A percentile compares a stretch with the other conserved stretches of the same genome.
Conservation (phyloP, 306 rosid genomes). For the Vigna reflexopilosa region DNA sequence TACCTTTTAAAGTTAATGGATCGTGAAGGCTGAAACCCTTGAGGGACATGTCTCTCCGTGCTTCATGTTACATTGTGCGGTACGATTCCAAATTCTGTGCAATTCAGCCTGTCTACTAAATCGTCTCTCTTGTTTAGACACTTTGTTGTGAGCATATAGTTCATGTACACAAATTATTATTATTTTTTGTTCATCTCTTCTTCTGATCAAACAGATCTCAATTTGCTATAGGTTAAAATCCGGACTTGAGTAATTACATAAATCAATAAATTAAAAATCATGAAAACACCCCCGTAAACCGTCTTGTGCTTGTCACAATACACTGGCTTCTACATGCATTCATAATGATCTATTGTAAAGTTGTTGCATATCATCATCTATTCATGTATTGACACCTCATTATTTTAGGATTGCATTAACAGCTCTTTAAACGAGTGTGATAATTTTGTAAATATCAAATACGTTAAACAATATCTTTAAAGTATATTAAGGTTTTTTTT, state of each 20-base stretch:
- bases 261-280: not conserved
- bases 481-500: not conserved
- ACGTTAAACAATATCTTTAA: not conserved
- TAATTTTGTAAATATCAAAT: not conserved
- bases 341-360: too few relatives aligned
- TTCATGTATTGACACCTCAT: not conserved
- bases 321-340: not conserved
- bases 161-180: not conserved
- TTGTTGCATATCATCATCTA: not conserved
- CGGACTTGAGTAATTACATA: not conserved
- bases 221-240: not conserved
- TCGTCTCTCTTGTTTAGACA: constrained; percentile 4
- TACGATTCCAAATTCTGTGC: constrained; percentile 27
- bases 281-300: not conserved
- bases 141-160: constrained; percentile 5
- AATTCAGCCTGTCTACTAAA: constrained; percentile 8
- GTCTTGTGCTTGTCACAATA: not conserved
- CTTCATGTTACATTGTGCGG: constrained; percentile 27
- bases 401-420: not conserved
- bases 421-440: not conserved
- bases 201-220: not conserved
- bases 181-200: not conserved
- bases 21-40: constrained; percentile 51
- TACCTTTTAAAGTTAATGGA: constrained; percentile 69
- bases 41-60: constrained; percentile 36